Evolutionary conservation across 768 basidiomycete genomes (phyloP), one percentile per base, ranked within the genome.

Genomic region (Leccinellum luteum): DNA sequence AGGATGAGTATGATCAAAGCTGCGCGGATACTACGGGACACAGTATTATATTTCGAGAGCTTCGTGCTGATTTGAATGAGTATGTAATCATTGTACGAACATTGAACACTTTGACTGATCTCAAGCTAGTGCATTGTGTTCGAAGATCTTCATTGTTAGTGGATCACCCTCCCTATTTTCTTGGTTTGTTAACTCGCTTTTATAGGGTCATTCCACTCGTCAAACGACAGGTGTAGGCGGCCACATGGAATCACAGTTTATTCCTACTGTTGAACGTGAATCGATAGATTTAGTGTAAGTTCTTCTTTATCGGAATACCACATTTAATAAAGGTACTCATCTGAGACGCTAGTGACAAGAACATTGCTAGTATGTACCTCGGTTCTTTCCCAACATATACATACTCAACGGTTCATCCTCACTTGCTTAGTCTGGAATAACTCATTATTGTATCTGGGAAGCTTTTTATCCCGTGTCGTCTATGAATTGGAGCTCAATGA

Each of bases 81-180:
- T 56, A 56, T 63, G 14, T 57, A 55, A 14, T 59, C 7, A 0
- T 31, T 4, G 3, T 47, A 9, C 6, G 10, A 41, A n/a, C 4
- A 9, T 7, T 14, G 2, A 28, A 15, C 2, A 55, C 51, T 8
- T 49, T 64, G 51, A 52, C 59, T 47, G 14, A 59, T 12, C 13
- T 8, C 44, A 9, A 38, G 55, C 55, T 53, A 90, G 89, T 31
- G 74, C 78, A 17, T 87, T 86, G 38, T 73, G 81, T 35, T 79
- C 91, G 2, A 84, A 85, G 34, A 79, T 95, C 13, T 97, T 94
- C 73, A 94, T 96, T 59, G 90, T 90, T 65, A 62, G 81, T 72
- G 3, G 27, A 23, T 15, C 31, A 3, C 23, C 19, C 25, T 10
- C 5, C 2, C 8, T 48, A 10, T 15, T 17, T 17, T 0, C 28